A percentile compares a stretch with the other conserved stretches of the same genome.
These are phyloP conservation scores for Pulveroboletus sp. DNA, from an alignment of 768 basidiomycete genomes.

Conservation along the genomic window DNA sequence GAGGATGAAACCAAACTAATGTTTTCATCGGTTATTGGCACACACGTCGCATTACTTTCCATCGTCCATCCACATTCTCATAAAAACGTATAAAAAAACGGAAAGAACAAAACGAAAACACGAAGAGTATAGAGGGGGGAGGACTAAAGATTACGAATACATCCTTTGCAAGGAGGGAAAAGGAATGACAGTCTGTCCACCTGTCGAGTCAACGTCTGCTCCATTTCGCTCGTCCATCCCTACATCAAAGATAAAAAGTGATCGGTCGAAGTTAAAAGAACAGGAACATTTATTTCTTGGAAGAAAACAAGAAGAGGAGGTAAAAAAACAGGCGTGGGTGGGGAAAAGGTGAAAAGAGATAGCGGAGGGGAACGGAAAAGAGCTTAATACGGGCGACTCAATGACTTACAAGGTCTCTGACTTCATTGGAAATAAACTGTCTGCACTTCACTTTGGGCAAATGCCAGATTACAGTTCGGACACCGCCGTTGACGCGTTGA, in stretches of 20 bases:
- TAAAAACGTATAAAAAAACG: constrained; percentile 9
- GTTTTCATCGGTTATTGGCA: too few species aligned
- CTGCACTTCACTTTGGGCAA: constrained; percentile 82
- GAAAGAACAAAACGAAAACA: not conserved
- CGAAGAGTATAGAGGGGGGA: not conserved
- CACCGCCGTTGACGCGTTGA: constrained; percentile 90
- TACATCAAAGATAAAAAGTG: not conserved
- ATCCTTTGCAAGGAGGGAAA: not conserved
- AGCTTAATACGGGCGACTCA: not conserved
- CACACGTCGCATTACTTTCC: not conserved
- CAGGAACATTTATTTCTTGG: constrained; percentile 4
- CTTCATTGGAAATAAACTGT: constrained; percentile 53
- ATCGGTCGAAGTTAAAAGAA: not conserved
- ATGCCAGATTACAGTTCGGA: constrained; percentile 78
- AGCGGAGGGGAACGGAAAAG: too few species aligned
- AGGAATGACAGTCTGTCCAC: not conserved
- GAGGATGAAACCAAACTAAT: too few species aligned
- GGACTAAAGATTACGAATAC: constrained; percentile 2
- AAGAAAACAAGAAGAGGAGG: not conserved
- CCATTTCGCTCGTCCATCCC: not conserved
- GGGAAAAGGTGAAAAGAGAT: too few species aligned
- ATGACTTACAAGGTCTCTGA: too few species aligned
- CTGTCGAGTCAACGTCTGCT: not conserved
- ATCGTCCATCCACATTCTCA: not conserved
- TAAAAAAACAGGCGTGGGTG: not conserved